phyloP scores from a whole-genome alignment of 2,329 filamentous ascomycete genomes.

The Whalleya microplaca region DNA sequence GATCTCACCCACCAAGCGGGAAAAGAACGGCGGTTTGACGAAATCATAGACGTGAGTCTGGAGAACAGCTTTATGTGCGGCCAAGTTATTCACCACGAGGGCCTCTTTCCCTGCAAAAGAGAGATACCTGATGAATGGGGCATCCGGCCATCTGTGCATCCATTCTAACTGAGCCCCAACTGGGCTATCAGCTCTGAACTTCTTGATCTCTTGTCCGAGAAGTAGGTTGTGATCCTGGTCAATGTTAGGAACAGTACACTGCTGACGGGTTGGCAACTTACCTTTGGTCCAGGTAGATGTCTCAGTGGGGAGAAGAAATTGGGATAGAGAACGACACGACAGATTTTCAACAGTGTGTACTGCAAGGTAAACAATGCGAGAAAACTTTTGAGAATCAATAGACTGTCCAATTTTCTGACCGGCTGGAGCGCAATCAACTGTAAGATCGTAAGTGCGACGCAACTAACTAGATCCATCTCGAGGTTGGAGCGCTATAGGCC shows the following conservation, averaged over 20 bases:
- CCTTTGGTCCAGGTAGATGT: slow-evolving; percentile 48
- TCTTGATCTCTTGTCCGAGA: slow-evolving; percentile 45
- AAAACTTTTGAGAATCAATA: slow-evolving; percentile 1
- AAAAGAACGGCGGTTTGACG: slow-evolving; percentile 41
- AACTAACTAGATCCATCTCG: slow-evolving; percentile 24
- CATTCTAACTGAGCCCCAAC: slow-evolving; percentile 35
- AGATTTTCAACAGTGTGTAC: slow-evolving; percentile 35
- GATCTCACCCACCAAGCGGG: slow-evolving; percentile 41
- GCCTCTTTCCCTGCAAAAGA: slow-evolving; percentile 41
- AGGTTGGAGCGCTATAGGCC: not conserved
- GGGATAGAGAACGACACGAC: slow-evolving; percentile 47
- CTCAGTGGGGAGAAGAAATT: slow-evolving; percentile 48
- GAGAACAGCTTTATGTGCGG: slow-evolving; percentile 43
- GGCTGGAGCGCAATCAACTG: slow-evolving; percentile 13
- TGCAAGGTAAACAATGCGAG: slow-evolving; percentile 14
- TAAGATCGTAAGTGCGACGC: slow-evolving; percentile 15
- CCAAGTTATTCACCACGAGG: slow-evolving; percentile 42
- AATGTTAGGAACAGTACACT: not conserved
- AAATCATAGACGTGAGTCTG: slow-evolving; percentile 45
- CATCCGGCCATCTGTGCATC: slow-evolving; percentile 39
- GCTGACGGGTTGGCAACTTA: slow-evolving; percentile 23
- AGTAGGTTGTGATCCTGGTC: slow-evolving; percentile 43
- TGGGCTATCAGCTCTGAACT: slow-evolving; percentile 35
- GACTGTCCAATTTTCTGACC: not conserved
- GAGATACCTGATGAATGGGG: slow-evolving; percentile 44